Conservation (phyloP, 2,329 filamentous ascomycete genomes). For the Penicillium oxalicum region DNA sequence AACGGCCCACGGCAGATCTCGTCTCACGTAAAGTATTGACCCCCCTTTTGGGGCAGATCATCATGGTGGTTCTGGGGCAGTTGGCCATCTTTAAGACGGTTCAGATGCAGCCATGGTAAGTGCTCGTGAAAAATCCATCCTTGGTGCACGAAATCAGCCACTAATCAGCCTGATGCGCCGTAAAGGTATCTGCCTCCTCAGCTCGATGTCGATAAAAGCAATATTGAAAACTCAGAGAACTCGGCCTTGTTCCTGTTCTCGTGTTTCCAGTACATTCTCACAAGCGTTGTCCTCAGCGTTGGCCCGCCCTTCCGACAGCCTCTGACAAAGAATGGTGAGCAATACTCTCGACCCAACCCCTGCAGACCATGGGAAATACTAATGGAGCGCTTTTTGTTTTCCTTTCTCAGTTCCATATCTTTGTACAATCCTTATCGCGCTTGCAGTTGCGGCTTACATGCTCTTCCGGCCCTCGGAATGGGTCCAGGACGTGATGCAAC, state of each 20-base stretch:
- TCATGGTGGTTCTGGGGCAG: constrained; percentile 72
- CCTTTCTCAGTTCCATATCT: constrained; percentile 67
- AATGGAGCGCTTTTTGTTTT: constrained; percentile 8
- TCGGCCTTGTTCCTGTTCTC: constrained; percentile 83
- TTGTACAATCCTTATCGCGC: constrained; percentile 62
- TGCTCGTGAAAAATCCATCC: constrained; percentile 1
- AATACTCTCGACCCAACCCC: neutral
- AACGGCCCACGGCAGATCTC: constrained; percentile 84
- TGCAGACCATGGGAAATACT: constrained; percentile 9
- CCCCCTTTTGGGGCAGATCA: constrained; percentile 82
- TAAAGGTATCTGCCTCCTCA: constrained; percentile 70
- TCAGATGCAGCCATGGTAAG: constrained; percentile 69
- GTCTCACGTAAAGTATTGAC: constrained; percentile 89
- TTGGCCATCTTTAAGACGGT: constrained; percentile 68
- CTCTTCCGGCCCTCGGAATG: constrained; percentile 65
- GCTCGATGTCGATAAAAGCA: constrained; percentile 70
- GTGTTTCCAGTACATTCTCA: constrained; percentile 91
- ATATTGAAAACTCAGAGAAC: constrained; percentile 88
- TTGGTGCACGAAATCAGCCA: neutral
- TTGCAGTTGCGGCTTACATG: constrained; percentile 71
- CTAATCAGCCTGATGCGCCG: constrained; percentile 12
- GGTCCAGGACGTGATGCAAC: constrained; percentile 71
- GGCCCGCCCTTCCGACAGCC: constrained; percentile 82
- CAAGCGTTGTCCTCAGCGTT: constrained; percentile 83
- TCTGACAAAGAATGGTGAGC: constrained; percentile 71